phyloP scores from a whole-genome alignment of 768 basidiomycete species.

The Amanita rubescens region DNA sequence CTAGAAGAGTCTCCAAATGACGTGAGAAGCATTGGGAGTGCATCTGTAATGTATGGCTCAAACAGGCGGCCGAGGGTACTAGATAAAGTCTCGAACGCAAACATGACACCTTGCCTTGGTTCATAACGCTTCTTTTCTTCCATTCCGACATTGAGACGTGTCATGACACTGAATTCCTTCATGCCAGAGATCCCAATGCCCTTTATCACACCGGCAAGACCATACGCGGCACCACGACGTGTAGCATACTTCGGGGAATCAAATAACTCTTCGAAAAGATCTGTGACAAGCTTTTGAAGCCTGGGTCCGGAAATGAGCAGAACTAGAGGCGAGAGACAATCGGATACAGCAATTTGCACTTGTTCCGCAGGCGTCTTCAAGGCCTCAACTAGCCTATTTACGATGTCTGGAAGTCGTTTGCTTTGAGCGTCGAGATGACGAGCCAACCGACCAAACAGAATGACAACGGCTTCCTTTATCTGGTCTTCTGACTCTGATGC shows the following conservation, averaged over 20 bases:
- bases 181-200: constrained; percentile 84
- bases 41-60: constrained; percentile 84
- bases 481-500: constrained; percentile 73
- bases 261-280: constrained; percentile 70
- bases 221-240: constrained; percentile 97
- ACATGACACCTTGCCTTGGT: constrained; percentile 88
- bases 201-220: constrained; percentile 85
- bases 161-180: constrained; percentile 77
- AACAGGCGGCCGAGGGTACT: constrained; percentile 82
- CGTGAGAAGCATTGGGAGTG: constrained; percentile 75
- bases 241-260: constrained; percentile 81
- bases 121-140: constrained; percentile 90
- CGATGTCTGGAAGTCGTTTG: constrained; percentile 68
- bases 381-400: constrained; percentile 81
- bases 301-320: constrained; percentile 50
- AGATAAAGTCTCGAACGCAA: constrained; percentile 90
- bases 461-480: constrained; percentile 92
- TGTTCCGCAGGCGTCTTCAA: constrained; percentile 92
- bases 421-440: constrained; percentile 78
- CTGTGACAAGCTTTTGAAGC: constrained; percentile 60
- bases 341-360: constrained; percentile 94
- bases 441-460: constrained; percentile 89
- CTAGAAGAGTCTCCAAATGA: constrained; percentile 80
- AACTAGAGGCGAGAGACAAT: constrained; percentile 87
- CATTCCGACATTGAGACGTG: constrained; percentile 60